phyloP scores from a whole-genome alignment of 192 early-diverging fungal genomes.

The Coemansia sp. region DNA sequence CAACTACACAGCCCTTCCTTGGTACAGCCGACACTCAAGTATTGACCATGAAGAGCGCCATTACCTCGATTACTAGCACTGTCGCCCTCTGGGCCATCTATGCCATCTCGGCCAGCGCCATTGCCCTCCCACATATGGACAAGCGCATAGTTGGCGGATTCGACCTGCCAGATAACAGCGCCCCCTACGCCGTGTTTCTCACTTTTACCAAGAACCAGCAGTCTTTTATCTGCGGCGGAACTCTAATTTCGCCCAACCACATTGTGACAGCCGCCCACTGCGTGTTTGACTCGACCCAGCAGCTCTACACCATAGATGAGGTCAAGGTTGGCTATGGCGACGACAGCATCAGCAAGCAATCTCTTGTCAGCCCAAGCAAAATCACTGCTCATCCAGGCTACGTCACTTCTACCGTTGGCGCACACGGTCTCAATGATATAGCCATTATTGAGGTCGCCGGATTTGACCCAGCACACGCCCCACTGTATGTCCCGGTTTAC shows the following conservation, averaged over 20 bases:
- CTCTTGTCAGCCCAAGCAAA: not conserved
- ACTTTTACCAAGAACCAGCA: not conserved
- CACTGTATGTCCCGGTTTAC: constrained; percentile 9
- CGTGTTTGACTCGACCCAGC: not conserved
- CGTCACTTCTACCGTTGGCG: not conserved
- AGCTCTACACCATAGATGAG: not conserved
- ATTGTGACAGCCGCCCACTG: constrained; percentile 29
- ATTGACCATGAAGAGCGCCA: not conserved
- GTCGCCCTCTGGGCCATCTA: not conserved
- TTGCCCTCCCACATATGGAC: constrained; percentile 7
- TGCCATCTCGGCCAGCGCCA: not conserved
- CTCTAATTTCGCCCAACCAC: constrained; percentile 15
- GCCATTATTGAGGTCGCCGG: constrained; percentile 10
- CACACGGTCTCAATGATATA: constrained; percentile 10
- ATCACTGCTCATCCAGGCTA: constrained; percentile 4
- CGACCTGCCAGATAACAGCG: not conserved
- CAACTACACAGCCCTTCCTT: not conserved
- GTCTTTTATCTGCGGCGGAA: constrained; percentile 17
- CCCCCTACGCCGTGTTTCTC: constrained; percentile 9
- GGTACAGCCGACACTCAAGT: not conserved
- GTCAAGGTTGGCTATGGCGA: constrained; percentile 15
- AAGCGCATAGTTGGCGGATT: constrained; percentile 21
- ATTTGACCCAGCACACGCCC: not conserved
- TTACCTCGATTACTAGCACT: not conserved
- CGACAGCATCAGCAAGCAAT: constrained; percentile 2